Conservation (phyloP, 129 eudicot species). For the Logfia minima region DNA sequence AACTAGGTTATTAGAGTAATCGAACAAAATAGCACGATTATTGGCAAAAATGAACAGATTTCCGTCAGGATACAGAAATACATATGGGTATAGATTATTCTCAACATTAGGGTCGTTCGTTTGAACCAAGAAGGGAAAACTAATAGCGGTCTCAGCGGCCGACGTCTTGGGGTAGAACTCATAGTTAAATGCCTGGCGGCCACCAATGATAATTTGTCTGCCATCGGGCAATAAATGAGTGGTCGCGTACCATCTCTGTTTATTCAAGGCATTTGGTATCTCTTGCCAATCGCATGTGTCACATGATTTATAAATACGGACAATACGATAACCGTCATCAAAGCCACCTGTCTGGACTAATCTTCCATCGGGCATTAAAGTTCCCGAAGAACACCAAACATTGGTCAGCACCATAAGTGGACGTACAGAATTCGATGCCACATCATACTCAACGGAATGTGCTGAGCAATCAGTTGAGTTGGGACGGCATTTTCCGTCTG, state of each 20-base stretch:
- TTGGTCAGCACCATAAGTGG: constrained; percentile 63
- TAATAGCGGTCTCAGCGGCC: constrained; percentile 9
- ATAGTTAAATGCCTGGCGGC: constrained; percentile 56
- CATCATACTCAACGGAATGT: constrained; percentile 75
- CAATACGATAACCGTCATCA: constrained; percentile 61
- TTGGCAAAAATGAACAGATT: constrained; percentile 75
- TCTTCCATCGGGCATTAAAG: constrained; percentile 57
- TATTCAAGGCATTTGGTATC: constrained; percentile 25
- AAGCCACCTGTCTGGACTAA: constrained; percentile 72
- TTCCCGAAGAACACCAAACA: constrained; percentile 81
- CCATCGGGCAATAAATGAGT: constrained; percentile 70
- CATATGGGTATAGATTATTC: constrained; percentile 81
- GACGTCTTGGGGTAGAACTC: constrained; percentile 69
- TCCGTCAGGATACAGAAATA: constrained; percentile 66
- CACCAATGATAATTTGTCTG: constrained; percentile 63
- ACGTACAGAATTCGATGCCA: constrained; percentile 51
- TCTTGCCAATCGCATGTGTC: constrained; percentile 65
- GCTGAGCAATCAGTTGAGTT: constrained; percentile 69
- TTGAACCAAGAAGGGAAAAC: constrained; percentile 49
- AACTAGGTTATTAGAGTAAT: constrained; percentile 44
- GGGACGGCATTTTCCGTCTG: constrained; percentile 45
- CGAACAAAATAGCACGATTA: constrained; percentile 62
- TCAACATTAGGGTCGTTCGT: constrained; percentile 59
- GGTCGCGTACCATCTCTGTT: constrained; percentile 70
- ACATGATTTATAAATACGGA: constrained; percentile 43